Evolutionary conservation across 2,329 filamentous ascomycete species (phyloP), one percentile per base, ranked within the genome.

Genomic region (Sporothrix euskadiensis): DNA sequence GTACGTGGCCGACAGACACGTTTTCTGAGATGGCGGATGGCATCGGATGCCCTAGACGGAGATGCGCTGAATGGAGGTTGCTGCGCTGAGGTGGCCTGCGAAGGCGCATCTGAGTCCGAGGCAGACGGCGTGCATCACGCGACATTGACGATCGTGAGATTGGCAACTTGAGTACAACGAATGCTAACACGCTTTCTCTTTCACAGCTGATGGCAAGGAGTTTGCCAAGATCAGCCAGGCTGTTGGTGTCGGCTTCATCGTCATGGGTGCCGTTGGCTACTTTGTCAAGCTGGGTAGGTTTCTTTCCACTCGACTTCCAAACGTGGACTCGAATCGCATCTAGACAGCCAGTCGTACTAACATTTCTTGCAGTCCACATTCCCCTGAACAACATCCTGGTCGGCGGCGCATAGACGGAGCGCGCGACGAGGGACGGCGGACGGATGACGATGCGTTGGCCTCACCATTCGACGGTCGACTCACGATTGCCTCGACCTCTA

Each of bases 371-470:
- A 90, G 88, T 91, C 76, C 89, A 91, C 81, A 90, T 91, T 68
- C 90, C 90, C 76, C 86, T 92, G 76, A 91, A 91, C 86, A 89
- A 91, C 81, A 88, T 91, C 74, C 86, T 92, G 73, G 89, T 92
- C 76, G 89, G 88, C 75, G 89, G 88, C 81, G 89, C 89, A 80
- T 91, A 88, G 83, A 74, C 52, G 32, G 30, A 14, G 30, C 47
- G 26, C 16, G 9, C 65, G 44, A 52, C 65, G 26, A 19, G 4
- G 26, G 32, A 68, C 10, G 35, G 70, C 47, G 44, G 57, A 65
- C 47, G 35, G 47, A 68, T 4, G 19, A 52, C 26, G 26, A 19
- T 16, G 61, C 61, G 39, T 47, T 41, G 12, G 39, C 61, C 22
- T 66, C 30, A 22, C 61, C 12, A 30, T 12, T 41, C 10, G 41